phyloP scores from a whole-genome alignment of 345 rosid species.

The Litchi chinensis region DNA sequence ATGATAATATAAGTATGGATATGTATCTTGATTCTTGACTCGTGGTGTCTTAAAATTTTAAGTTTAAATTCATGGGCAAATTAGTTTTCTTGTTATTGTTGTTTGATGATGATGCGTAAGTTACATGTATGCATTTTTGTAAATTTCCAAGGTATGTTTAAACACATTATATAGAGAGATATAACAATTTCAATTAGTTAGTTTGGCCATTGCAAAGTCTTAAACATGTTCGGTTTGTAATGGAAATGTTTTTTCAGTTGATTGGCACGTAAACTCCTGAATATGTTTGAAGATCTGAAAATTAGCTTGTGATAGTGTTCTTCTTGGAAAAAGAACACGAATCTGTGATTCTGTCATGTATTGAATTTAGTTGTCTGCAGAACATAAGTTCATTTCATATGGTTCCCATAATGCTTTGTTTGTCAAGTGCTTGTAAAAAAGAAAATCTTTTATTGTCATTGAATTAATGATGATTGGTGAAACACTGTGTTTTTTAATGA shows the following conservation, averaged over 20 bases:
- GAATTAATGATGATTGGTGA: neutral
- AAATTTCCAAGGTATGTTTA: too few species aligned
- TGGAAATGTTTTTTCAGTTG: neutral
- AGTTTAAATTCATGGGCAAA: neutral
- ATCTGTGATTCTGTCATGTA: neutral
- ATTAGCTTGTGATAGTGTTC: neutral
- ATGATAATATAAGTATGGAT: neutral
- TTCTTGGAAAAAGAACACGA: neutral
- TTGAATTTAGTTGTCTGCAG: neutral
- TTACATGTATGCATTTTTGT: too few species aligned
- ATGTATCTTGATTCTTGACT: neutral
- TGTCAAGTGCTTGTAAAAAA: neutral
- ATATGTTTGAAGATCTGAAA: neutral
- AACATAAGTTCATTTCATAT: neutral
- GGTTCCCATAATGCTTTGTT: neutral
- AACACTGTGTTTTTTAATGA: neutral
- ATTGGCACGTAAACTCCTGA: neutral
- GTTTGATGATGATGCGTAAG: neutral
- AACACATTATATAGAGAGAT: too few species aligned
- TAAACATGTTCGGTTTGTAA: neutral
- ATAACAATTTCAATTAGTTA: too few species aligned
- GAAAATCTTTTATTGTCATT: neutral
- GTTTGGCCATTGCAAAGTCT: too few species aligned
- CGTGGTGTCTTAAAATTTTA: neutral
- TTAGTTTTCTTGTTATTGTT: neutral